phyloP scores from a whole-genome alignment of 345 rosid genomes.

The Syzygium jambos region DNA sequence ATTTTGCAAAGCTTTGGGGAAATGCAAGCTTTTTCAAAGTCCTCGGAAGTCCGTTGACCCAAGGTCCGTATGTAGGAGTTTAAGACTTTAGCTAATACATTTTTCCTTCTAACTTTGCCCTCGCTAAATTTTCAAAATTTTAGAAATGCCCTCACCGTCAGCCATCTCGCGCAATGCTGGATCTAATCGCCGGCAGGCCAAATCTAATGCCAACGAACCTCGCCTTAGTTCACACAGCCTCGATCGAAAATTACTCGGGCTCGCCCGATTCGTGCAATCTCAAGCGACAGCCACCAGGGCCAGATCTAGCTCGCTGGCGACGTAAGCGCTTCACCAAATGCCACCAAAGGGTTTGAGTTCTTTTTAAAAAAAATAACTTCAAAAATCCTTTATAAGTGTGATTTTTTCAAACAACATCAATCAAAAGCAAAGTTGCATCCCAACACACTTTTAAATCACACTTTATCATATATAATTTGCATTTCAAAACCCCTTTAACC shows the following conservation, averaged over 20 bases:
- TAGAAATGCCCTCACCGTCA: fast-evolving
- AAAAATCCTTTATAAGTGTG: not conserved
- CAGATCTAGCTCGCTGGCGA: fast-evolving
- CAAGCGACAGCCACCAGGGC: not conserved
- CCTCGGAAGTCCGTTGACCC: not conserved
- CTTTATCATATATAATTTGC: not conserved
- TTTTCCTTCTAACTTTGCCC: not conserved
- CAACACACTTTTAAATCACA: not conserved
- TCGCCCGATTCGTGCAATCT: not conserved
- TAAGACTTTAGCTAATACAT: not conserved
- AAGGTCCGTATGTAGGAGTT: not conserved
- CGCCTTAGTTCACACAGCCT: not conserved
- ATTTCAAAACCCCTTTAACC: not conserved
- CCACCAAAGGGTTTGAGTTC: fast-evolving
- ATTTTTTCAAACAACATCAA: fast-evolving
- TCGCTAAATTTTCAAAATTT: not conserved
- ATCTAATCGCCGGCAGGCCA: fast-evolving
- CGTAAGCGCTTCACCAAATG: fast-evolving
- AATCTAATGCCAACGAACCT: not conserved
- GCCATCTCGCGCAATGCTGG: fast-evolving
- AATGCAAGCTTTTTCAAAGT: not conserved
- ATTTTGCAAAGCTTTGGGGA: not conserved
- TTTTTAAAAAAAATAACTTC: not conserved
- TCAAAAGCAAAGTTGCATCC: not conserved
- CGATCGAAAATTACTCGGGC: not conserved